Percentiles rank a stretch among this genome's conserved stretches.
Evolutionary conservation across 148 eudicot species (phyloP).

Genomic region (Mesembryanthemum crystallinum): DNA sequence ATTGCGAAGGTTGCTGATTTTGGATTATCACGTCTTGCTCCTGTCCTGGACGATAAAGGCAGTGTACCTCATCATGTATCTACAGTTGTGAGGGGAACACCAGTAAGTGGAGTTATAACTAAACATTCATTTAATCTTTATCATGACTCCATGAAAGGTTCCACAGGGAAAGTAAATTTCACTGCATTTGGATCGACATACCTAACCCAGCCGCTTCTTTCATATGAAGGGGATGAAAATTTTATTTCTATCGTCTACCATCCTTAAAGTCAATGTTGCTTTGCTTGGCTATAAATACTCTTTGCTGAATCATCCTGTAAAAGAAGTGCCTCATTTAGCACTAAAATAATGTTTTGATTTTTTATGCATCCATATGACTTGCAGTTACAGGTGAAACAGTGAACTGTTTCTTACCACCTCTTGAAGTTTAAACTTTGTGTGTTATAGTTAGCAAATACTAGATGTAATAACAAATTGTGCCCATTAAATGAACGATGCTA

Average conservation of each 20-base stretch:
- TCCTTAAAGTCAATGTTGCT: not conserved
- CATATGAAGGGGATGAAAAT: not conserved
- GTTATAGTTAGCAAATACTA: not conserved
- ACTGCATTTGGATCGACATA: not conserved
- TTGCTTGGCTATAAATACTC: not conserved
- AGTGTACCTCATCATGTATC: constrained; percentile 54
- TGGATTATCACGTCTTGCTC: constrained; percentile 87
- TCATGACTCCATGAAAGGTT: not conserved
- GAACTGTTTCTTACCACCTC: not conserved
- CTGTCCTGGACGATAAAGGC: constrained; percentile 64
- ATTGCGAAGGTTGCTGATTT: constrained; percentile 93
- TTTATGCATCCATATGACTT: not conserved
- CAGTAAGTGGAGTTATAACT: constrained; percentile 43
- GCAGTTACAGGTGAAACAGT: not conserved
- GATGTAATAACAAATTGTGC: not conserved
- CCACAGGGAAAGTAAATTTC: not conserved
- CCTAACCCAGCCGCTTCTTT: not conserved
- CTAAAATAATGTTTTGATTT: not conserved
- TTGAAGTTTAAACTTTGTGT: not conserved
- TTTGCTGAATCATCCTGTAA: not conserved
- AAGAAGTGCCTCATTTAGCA: not conserved
- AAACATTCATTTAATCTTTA: not conserved
- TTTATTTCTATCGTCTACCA: not conserved
- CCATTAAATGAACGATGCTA: not conserved
- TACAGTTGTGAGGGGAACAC: constrained; percentile 90